Conservation (phyloP, 192 early-diverging fungal genomes). For the Pilaira anomala region DNA sequence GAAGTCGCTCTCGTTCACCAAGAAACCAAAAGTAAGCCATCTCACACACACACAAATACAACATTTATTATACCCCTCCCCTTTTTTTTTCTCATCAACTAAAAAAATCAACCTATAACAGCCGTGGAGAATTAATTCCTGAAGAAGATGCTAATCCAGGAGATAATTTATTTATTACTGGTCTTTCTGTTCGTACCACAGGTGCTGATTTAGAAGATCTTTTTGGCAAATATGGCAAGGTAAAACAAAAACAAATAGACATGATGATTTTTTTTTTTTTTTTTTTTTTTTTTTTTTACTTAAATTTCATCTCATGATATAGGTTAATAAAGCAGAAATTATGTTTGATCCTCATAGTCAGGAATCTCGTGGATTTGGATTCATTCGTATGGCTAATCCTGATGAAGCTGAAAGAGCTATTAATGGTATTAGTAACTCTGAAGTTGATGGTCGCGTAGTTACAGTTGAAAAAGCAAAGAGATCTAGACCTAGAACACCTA, state of each 20-base stretch:
- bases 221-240: conserved; percentile 73
- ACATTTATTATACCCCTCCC: too few relatives aligned
- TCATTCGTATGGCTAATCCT: conserved; percentile 66
- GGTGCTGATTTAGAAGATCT: conserved; percentile 65
- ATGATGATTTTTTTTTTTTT: background rate
- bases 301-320: background rate
- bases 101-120: background rate
- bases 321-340: conserved; percentile 67
- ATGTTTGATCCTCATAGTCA: conserved; percentile 79
- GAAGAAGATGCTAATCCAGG: conserved; percentile 53
- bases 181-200: conserved; percentile 55
- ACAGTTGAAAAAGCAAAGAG: conserved; percentile 78
- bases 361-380: conserved; percentile 87
- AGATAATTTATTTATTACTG: conserved; percentile 75
- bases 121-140: conserved; percentile 1
- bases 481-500: conserved; percentile 66
- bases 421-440: conserved; percentile 59
- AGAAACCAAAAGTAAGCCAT: conserved; percentile 16
- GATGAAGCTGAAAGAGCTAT: conserved; percentile 74
- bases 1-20: conserved; percentile 36
- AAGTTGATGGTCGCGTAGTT: conserved; percentile 80
- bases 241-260: conserved; percentile 23
- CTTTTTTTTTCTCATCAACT: too few relatives aligned
- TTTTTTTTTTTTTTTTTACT: background rate
- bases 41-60: background rate